Evolutionary conservation across 305 asterid species (phyloP), one percentile per base, ranked within the genome.

Genomic region (Petunia hybrid): DNA sequence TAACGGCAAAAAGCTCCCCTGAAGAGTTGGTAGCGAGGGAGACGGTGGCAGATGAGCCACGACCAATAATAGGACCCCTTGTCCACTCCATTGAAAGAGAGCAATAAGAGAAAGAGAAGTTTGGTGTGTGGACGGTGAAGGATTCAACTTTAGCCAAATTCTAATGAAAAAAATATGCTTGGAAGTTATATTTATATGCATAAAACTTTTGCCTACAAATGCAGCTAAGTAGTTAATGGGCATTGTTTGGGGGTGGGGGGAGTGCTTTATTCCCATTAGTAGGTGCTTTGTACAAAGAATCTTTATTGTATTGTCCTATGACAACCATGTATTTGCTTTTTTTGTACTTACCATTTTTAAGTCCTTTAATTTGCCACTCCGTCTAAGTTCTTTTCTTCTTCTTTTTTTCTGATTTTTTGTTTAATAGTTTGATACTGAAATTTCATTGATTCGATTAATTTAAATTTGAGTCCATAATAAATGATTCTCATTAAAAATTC

Each of bases 1-100:
- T 94, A 2, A 91, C 96, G 0, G 98, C 98, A 56, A 94, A 78
- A 63, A 87, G 56, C 40, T 86, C 86, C 53, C 97, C 96, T 71
- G 88, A 35, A 71, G 82, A 61, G 45, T 83, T 59, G 83, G 92
- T 85, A 84, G 94, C 97, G 2, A 91, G 85, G 6, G 85, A 93
- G 2, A 94, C 97, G 10, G 85, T 70, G 88, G 97, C 94, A 48
- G 97, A 88, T 82, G 96, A 88, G 76, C 98, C 97, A 70, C 91
- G 89, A 67, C 98, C 98, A 22, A 94, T 83, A 1, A 79, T 81
- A 6, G 90, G 92, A 70, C 98, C 98, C 80, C 92, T 86, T 77
- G 59, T 91, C 98, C 98, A 91, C 85, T 85, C 93, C 98, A 92
- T 94, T n/a, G 82, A 35, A 82, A 62, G 8, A 45, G 65, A 70